Evolutionary conservation across 106 monocot genomes (phyloP), one percentile per base, ranked within the genome.

Genomic region (Allium sativum): DNA sequence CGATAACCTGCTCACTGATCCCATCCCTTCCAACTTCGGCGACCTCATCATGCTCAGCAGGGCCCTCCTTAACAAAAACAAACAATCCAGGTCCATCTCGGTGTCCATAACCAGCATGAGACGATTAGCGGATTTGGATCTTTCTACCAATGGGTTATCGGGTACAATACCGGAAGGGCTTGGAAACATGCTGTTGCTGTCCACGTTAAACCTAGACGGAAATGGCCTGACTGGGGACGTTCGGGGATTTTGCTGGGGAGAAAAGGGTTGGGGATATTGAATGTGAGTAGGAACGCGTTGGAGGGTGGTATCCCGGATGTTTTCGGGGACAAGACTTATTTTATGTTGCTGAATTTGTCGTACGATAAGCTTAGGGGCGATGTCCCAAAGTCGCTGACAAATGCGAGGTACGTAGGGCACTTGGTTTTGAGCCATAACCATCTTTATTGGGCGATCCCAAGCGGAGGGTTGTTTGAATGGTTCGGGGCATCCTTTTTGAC

Each of bases 61-160:
- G 9, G 89, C 86, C 1, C 79, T 94, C 17, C 75, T 94, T 14
- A 65, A 56, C 8, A 67, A 76, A 45, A 94, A 94, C 77, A 70
- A 56, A 67, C 19, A 90, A 53, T 72, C 83, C 19, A 89, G 94
- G 21, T 2, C 8, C 8, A 79, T 94, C 50, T 89, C 94, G 0
- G 3, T 50, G 1, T 90, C 89, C 15, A 68, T 90, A 50, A 54
- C 69, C 12, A 20, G 41, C 22, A 74, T 94, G 79, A 55, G 48
- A 65, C 80, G 94, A 12, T 78, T 94, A 44, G 89, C 94, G 44
- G 94, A 94, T 59, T 83, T 94, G 13, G 94, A 94, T 22, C 83
- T 94, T 18, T 48, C 86, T 12, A 58, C 61, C 13, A 94, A 94
- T 72, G 42, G 21, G 44, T 21, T 94, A 21, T 63, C 67, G 48